These are phyloP conservation scores for Ogataea henricii DNA, from an alignment of 805 yeast species.

Conservation along the genomic window DNA sequence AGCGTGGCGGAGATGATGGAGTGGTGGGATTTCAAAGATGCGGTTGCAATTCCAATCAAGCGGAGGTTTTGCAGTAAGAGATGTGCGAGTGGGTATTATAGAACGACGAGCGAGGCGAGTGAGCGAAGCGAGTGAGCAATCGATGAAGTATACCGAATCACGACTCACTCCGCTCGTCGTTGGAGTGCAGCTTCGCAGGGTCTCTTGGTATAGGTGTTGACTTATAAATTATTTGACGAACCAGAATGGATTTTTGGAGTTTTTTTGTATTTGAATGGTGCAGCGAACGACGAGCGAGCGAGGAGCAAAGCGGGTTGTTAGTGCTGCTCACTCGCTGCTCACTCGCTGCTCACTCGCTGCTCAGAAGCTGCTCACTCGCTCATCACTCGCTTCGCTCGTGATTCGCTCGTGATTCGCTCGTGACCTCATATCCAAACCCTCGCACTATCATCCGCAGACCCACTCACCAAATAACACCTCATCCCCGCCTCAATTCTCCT, in stretches of 20 bases:
- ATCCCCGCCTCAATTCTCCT: slow-evolving; percentile 44
- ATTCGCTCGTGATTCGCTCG: neutral
- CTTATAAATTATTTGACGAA: too few relatives aligned
- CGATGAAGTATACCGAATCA: too few relatives aligned
- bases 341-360: too few relatives aligned
- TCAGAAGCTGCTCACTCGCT: too few relatives aligned
- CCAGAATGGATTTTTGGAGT: too few relatives aligned
- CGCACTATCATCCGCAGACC: slow-evolving; percentile 59
- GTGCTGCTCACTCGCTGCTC: neutral
- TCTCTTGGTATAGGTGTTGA: too few relatives aligned
- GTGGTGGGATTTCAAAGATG: slow-evolving; percentile 66
- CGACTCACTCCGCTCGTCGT: too few relatives aligned
- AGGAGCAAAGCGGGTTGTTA: neutral
- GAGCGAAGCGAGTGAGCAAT: slow-evolving; percentile 1
- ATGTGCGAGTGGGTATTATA: slow-evolving; percentile 42
- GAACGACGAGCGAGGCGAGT: neutral
- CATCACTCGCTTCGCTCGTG: neutral
- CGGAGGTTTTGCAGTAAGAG: slow-evolving; percentile 56
- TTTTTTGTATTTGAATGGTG: too few relatives aligned
- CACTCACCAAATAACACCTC: slow-evolving; percentile 65
- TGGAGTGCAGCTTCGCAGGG: too few relatives aligned
- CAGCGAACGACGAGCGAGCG: neutral
- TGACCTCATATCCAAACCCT: slow-evolving; percentile 52
- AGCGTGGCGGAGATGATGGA: slow-evolving; percentile 61
- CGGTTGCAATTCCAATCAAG: slow-evolving; percentile 52